Conservation (phyloP, 2,329 filamentous ascomycete species). For the Trichoderma harzianum region DNA sequence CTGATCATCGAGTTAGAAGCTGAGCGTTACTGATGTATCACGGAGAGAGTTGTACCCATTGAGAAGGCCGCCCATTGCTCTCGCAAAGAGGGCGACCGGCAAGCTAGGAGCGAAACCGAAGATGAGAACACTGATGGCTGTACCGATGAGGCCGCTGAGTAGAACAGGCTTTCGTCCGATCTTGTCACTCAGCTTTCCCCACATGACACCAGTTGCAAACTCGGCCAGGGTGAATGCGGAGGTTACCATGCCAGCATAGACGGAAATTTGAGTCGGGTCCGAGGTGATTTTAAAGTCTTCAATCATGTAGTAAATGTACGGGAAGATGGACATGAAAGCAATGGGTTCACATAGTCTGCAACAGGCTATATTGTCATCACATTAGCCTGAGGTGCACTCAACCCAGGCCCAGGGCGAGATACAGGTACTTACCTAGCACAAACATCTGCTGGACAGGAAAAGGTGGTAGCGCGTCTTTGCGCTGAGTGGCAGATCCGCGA, state of each 20-base stretch:
- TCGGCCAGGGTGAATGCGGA: constrained; percentile 95
- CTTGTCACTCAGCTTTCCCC: constrained; percentile 88
- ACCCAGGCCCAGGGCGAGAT: neutral
- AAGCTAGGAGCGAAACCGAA: constrained; percentile 89
- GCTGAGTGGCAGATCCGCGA: constrained; percentile 24
- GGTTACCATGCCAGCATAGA: constrained; percentile 94
- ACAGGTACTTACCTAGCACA: constrained; percentile 46
- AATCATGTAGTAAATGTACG: constrained; percentile 98
- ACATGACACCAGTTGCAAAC: constrained; percentile 87
- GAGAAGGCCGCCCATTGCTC: constrained; percentile 83
- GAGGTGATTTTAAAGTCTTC: constrained; percentile 83
- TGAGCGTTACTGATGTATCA: neutral
- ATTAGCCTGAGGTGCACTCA: neutral
- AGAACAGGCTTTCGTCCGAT: constrained; percentile 92
- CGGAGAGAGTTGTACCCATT: constrained; percentile 68
- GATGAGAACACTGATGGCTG: constrained; percentile 84
- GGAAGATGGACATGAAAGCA: constrained; percentile 99
- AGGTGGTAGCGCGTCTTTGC: constrained; percentile 27
- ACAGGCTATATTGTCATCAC: constrained; percentile 55
- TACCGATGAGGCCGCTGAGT: constrained; percentile 83
- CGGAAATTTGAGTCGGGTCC: constrained; percentile 74
- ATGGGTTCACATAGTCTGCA: constrained; percentile 98
- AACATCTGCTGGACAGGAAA: constrained; percentile 48
- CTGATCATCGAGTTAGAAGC: constrained; percentile 38
- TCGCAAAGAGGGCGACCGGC: constrained; percentile 77